phyloP scores from a whole-genome alignment of 352 stramenopile genomes.

The Aphanomyces cochlioides region DNA sequence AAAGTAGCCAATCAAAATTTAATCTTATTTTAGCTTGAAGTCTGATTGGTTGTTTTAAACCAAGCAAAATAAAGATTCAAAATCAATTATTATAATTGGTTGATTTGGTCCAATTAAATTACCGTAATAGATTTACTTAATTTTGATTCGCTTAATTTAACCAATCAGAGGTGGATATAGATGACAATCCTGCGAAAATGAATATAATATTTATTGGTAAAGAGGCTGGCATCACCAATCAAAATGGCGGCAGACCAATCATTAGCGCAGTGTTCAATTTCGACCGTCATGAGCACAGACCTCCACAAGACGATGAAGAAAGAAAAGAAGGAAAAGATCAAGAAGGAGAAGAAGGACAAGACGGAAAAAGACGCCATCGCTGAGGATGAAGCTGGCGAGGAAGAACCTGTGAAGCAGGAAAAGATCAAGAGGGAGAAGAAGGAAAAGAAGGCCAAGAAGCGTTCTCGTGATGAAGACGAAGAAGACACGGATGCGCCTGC shows the following conservation, averaged over 20 bases:
- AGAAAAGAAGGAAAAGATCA: slow-evolving; percentile 42
- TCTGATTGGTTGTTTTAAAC: too few species aligned
- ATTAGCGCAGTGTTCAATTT: slow-evolving; percentile 1
- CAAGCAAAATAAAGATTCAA: too few species aligned
- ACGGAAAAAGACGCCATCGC: slow-evolving; percentile 48
- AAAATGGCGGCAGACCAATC: background rate
- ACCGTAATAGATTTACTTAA: background rate
- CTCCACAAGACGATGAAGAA: background rate
- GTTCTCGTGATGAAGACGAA: slow-evolving; percentile 39
- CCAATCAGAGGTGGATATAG: background rate
- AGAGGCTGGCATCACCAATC: slow-evolving; percentile 12
- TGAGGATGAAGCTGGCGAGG: slow-evolving; percentile 57
- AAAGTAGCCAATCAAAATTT: too few species aligned
- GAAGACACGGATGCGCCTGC: slow-evolving; percentile 52
- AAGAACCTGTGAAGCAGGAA: slow-evolving; percentile 54
- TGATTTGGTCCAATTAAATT: background rate
- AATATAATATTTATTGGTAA: background rate
- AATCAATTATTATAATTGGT: background rate
- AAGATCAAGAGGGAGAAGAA: slow-evolving; percentile 68
- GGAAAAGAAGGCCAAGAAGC: slow-evolving; percentile 68
- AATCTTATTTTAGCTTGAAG: too few species aligned
- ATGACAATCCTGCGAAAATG: background rate
- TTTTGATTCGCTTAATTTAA: background rate
- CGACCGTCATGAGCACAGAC: too few species aligned
- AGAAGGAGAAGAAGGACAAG: slow-evolving; percentile 63